Conservation (phyloP, 2,329 filamentous ascomycete genomes). For the Berkeleyomyces rouxiae region DNA sequence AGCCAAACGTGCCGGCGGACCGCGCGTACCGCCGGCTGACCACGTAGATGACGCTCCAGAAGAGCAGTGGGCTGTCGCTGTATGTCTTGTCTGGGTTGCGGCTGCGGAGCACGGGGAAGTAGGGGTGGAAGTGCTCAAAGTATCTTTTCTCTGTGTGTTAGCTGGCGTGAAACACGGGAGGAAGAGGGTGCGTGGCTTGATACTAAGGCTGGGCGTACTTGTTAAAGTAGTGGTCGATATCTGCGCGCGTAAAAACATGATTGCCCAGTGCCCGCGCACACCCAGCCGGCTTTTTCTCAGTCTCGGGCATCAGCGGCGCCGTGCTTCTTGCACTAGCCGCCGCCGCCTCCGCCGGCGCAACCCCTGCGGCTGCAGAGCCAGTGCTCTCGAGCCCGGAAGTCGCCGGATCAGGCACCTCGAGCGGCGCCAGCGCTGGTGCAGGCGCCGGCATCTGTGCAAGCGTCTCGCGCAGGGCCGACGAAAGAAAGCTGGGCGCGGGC, state of each 20-base stretch:
- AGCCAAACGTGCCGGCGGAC: constrained; percentile 25
- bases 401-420: background rate
- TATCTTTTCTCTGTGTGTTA: constrained; percentile 22
- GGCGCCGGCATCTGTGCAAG: background rate
- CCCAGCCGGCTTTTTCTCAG: background rate
- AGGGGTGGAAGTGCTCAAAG: constrained; percentile 35
- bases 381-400: no score
- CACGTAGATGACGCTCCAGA: constrained; percentile 38
- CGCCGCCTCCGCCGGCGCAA: background rate
- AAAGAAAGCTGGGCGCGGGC: background rate
- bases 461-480: background rate
- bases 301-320: background rate
- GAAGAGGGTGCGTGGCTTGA: background rate
- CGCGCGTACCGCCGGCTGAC: constrained; percentile 33
- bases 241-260: constrained; percentile 32
- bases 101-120: constrained; percentile 33
- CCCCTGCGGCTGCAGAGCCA: background rate
- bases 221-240: constrained; percentile 39
- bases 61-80: constrained; percentile 30
- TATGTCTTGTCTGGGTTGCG: constrained; percentile 36
- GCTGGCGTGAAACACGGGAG: background rate
- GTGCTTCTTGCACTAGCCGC: background rate
- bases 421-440: background rate
- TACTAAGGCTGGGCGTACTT: constrained; percentile 21
- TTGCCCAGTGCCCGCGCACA: constrained; percentile 23